These are phyloP conservation scores for Cytospora schulzeri DNA, from an alignment of 2,329 filamentous ascomycete species.

Conservation along the genomic window DNA sequence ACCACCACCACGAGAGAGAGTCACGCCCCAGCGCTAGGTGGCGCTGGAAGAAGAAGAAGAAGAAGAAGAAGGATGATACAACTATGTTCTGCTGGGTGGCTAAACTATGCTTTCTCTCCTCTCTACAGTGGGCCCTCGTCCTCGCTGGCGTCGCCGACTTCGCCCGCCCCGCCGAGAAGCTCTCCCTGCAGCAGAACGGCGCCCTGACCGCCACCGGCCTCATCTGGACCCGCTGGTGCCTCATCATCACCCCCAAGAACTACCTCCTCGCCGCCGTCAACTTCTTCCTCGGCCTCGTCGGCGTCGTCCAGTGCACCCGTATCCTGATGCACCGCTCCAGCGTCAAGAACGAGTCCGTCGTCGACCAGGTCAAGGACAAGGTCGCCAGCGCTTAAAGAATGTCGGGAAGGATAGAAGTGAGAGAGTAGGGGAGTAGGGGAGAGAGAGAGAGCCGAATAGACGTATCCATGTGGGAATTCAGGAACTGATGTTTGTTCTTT, in stretches of 20 bases:
- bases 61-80: background rate
- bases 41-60: no score
- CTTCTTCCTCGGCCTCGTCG: conserved; percentile 93
- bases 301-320: conserved; percentile 77
- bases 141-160: conserved; percentile 91
- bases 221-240: conserved; percentile 99
- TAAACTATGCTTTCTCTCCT: conserved; percentile 36
- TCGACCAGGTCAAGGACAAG: conserved; percentile 39
- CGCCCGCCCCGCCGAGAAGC: conserved; percentile 84
- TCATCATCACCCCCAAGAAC: conserved; percentile 95
- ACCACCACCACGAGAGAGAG: no score
- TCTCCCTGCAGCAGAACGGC: conserved; percentile 89
- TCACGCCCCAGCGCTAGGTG: no score
- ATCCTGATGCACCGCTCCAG: conserved; percentile 69
- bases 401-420: no score
- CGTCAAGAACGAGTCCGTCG: conserved; percentile 51
- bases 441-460: no score
- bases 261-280: conserved; percentile 94
- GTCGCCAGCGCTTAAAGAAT: conserved; percentile 33
- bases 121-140: conserved; percentile 81
- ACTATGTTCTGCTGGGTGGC: no score
- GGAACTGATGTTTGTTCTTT: no score
- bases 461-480: no score
- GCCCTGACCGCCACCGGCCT: conserved; percentile 87
- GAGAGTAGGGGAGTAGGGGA: background rate